These are phyloP conservation scores for Pleurotus giganteus DNA, from an alignment of 768 basidiomycete genomes.

Conservation along the genomic window DNA sequence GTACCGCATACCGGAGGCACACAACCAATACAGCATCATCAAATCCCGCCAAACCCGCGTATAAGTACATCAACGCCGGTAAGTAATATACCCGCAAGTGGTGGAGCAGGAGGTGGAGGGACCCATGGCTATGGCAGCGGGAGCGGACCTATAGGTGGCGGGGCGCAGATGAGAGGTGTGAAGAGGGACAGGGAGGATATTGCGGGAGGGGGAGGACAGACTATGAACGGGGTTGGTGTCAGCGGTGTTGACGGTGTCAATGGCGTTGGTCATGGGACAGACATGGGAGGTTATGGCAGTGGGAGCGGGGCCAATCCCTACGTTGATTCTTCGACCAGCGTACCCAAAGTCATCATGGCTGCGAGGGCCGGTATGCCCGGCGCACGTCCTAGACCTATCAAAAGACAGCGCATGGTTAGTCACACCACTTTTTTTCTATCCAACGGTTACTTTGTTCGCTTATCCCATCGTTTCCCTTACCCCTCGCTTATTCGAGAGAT, in stretches of 20 bases:
- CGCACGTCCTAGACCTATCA: constrained; percentile 64
- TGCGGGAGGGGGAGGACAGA: background rate
- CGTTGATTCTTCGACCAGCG: constrained; percentile 8
- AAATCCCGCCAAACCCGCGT: constrained; percentile 11
- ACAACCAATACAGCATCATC: constrained; percentile 16
- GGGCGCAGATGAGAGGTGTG: constrained; percentile 32
- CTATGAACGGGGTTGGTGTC: constrained; percentile 11
- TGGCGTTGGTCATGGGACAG: constrained; percentile 22
- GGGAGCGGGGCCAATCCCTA: constrained; percentile 25
- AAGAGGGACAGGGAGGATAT: constrained; percentile 42
- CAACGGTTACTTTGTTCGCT: constrained; percentile 1
- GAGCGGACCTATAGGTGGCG: constrained; percentile 31
- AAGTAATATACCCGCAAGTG: constrained; percentile 2
- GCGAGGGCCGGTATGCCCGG: constrained; percentile 59
- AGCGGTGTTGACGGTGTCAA: constrained; percentile 25
- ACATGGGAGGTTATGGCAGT: constrained; percentile 20
- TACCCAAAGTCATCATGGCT: constrained; percentile 37
- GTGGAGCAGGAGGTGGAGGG: constrained; percentile 15
- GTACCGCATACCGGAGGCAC: constrained; percentile 18
- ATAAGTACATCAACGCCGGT: constrained; percentile 5
- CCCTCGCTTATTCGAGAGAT: too few relatives aligned
- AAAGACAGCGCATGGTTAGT: constrained; percentile 76
- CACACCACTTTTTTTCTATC: constrained; percentile 8
- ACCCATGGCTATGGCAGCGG: constrained; percentile 23
- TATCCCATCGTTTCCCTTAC: background rate